phyloP scores from a whole-genome alignment of 2,329 filamentous ascomycete genomes.

The Colletotrichum musae region DNA sequence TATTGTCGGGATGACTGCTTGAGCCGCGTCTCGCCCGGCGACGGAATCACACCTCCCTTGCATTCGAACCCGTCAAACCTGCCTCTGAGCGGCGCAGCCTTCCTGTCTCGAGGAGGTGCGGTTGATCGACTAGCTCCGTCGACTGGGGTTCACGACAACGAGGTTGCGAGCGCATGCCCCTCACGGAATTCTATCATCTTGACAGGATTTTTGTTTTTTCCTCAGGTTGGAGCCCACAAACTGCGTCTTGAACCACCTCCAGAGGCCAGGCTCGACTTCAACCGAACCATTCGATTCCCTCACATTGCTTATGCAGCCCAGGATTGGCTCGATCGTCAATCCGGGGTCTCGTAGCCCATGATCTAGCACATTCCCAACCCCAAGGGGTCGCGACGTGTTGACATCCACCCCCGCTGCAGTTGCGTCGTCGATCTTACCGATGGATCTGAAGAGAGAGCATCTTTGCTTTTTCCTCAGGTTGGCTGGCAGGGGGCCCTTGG shows the following conservation, averaged over 20 bases:
- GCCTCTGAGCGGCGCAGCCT: slow-evolving; percentile 2
- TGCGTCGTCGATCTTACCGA: slow-evolving; percentile 12
- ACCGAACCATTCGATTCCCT: neutral
- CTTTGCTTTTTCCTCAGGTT: slow-evolving; percentile 22
- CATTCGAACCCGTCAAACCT: slow-evolving; percentile 14
- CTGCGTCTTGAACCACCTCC: slow-evolving; percentile 3
- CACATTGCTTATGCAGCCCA: slow-evolving; percentile 13
- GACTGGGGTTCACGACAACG: slow-evolving; percentile 32
- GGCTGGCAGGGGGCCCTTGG: neutral
- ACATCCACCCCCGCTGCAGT: slow-evolving; percentile 18
- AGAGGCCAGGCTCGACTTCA: neutral
- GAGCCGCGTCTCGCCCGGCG: slow-evolving; percentile 12
- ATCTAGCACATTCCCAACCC: neutral
- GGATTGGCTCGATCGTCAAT: slow-evolving; percentile 29
- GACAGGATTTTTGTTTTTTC: slow-evolving; percentile 9
- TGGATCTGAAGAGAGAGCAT: slow-evolving; percentile 8
- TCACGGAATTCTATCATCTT: slow-evolving; percentile 14
- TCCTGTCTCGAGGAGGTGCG: slow-evolving; percentile 18
- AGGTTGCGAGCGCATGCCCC: neutral
- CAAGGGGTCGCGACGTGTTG: slow-evolving; percentile 3
- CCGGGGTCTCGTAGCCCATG: slow-evolving; percentile 10
- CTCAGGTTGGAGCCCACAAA: slow-evolving; percentile 14
- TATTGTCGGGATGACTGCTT: slow-evolving; percentile 20
- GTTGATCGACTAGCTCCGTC: slow-evolving; percentile 29
- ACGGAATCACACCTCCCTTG: slow-evolving; percentile 24